Percentiles rank a stretch among this genome's conserved stretches.
These are phyloP conservation scores for Alisma plantagoaquatica DNA, from an alignment of 106 monocot genomes.

Conservation along the genomic window DNA sequence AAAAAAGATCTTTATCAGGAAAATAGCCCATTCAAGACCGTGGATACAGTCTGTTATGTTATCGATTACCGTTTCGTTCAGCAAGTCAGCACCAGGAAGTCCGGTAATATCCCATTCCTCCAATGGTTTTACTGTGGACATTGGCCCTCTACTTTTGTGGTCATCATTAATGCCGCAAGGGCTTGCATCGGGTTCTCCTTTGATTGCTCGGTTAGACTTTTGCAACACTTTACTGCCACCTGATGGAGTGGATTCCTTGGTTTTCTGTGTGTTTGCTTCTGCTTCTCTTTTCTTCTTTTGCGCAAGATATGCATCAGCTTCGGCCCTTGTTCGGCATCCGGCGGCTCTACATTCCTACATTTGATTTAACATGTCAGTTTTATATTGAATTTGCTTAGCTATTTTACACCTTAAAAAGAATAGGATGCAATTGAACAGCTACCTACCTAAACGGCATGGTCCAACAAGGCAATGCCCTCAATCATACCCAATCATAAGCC, in stretches of 20 bases:
- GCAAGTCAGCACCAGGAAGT: constrained; percentile 75
- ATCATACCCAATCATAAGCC: no score
- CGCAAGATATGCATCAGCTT: constrained; percentile 62
- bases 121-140: constrained; percentile 17
- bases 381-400: no score
- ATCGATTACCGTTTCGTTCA: constrained; percentile 85
- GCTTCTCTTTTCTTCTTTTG: constrained; percentile 57
- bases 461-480: no score
- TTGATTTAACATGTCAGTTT: no score
- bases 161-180: constrained; percentile 34
- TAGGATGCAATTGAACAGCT: no score
- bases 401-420: no score
- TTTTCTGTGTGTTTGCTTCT: constrained; percentile 36
- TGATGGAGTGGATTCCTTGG: constrained; percentile 33
- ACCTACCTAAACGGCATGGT: no score
- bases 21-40: not conserved
- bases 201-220: constrained; percentile 38
- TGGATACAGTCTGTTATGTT: no score
- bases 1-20: not conserved
- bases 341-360: constrained; percentile 84
- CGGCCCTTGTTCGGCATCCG: constrained; percentile 71
- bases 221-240: constrained; percentile 33
- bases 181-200: constrained; percentile 48
- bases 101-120: constrained; percentile 91
- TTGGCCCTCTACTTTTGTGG: constrained; percentile 39